A percentile compares a stretch with the other conserved stretches of the same genome.
Evolutionary conservation across 2,329 filamentous ascomycete genomes (phyloP).

Genomic region (Ambrosiella beaveri): DNA sequence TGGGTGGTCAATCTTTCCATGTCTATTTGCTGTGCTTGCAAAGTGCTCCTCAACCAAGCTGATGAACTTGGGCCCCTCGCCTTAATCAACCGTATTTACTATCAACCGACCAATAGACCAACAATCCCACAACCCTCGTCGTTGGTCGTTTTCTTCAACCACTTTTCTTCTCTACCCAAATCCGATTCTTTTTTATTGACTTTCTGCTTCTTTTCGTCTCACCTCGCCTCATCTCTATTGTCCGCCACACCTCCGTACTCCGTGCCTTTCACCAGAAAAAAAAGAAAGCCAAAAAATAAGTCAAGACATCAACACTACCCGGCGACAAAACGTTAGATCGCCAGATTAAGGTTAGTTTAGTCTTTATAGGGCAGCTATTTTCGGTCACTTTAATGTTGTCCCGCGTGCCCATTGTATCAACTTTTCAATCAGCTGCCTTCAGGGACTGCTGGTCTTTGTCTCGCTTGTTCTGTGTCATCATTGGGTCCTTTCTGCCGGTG

Average conservation of each 20-base stretch:
- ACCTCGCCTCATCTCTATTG: neutral
- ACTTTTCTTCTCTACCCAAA: neutral
- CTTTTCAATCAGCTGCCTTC: too few relatives aligned
- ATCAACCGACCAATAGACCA: too few relatives aligned
- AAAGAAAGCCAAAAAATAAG: neutral
- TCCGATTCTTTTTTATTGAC: neutral
- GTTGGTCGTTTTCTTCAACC: neutral
- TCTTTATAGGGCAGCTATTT: too few relatives aligned
- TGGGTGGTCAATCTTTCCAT: neutral
- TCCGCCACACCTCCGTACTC: neutral
- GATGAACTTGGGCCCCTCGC: neutral
- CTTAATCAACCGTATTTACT: too few relatives aligned
- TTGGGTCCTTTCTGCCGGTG: too few relatives aligned
- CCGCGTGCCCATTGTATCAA: too few relatives aligned
- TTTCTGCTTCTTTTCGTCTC: neutral
- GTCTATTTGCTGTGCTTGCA: neutral
- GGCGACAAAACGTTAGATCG: too few relatives aligned
- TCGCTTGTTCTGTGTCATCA: too few relatives aligned
- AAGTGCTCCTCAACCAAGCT: neutral
- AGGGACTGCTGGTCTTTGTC: too few relatives aligned
- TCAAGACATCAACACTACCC: too few relatives aligned
- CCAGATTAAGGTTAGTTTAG: too few relatives aligned
- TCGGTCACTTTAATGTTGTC: too few relatives aligned
- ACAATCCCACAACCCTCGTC: neutral
- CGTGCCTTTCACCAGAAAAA: neutral